A percentile compares a stretch with the other conserved stretches of the same genome.
phyloP scores from a whole-genome alignment of 2,329 filamentous ascomycete genomes.

The Periconia sp. region DNA sequence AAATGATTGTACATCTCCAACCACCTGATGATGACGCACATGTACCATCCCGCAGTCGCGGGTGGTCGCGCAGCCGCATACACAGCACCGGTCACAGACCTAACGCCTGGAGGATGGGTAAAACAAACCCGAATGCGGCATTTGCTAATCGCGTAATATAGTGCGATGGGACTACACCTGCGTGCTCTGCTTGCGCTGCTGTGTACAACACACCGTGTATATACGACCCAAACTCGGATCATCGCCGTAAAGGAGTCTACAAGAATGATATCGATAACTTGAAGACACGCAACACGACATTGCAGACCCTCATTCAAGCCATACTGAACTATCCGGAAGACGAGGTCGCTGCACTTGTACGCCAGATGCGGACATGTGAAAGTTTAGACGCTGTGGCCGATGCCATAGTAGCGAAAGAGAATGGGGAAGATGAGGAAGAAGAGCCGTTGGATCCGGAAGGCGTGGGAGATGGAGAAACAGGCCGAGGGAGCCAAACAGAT shows the following conservation, averaged over 20 bases:
- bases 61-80: too few relatives aligned
- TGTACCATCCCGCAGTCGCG: too few relatives aligned
- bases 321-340: conserved; percentile 90
- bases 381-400: conserved; percentile 66
- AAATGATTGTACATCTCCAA: neutral
- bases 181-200: conserved; percentile 92
- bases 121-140: neutral
- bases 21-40: too few relatives aligned
- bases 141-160: conserved; percentile 25
- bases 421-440: conserved; percentile 49
- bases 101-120: neutral
- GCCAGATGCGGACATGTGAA: conserved; percentile 84
- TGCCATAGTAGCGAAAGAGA: conserved; percentile 57
- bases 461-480: conserved; percentile 14
- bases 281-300: conserved; percentile 82
- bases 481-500: conserved; percentile 6
- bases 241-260: conserved; percentile 94
- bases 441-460: conserved; percentile 35
- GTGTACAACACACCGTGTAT: conserved; percentile 90
- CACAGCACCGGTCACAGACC: too few relatives aligned
- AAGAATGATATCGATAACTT: conserved; percentile 88
- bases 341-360: conserved; percentile 78
- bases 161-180: conserved; percentile 89
- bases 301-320: conserved; percentile 90
- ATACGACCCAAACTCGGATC: conserved; percentile 95